A percentile compares a stretch with the other conserved stretches of the same genome.
These are phyloP conservation scores for Pleurotus eryngii DNA, from an alignment of 768 basidiomycete genomes.

Conservation along the genomic window DNA sequence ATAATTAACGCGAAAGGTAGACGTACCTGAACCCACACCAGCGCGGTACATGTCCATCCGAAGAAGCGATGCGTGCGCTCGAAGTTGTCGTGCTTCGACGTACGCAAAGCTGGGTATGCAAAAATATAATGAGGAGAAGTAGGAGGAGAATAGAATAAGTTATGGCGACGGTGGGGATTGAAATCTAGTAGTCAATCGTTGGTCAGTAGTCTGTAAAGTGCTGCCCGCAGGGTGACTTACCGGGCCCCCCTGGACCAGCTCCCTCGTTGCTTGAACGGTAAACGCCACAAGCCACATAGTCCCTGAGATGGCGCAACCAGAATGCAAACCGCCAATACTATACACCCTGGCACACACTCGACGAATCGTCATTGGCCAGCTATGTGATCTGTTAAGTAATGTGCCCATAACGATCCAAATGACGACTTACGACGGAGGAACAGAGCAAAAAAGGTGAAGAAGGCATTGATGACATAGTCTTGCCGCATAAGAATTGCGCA, in stretches of 20 bases:
- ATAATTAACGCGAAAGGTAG: background rate
- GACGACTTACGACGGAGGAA: constrained; percentile 42
- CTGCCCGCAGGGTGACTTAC: constrained; percentile 19
- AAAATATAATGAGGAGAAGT: constrained; percentile 34
- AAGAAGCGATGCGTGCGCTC: constrained; percentile 43
- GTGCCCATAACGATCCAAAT: background rate
- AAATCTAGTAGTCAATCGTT: background rate
- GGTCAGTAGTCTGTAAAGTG: background rate
- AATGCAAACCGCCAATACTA: constrained; percentile 58
- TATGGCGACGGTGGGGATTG: constrained; percentile 10
- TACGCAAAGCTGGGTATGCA: constrained; percentile 36
- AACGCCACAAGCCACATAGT: constrained; percentile 50
- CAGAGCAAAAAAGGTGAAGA: constrained; percentile 51
- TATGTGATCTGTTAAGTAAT: constrained; percentile 17
- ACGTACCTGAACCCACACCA: constrained; percentile 42
- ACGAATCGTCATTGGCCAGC: constrained; percentile 54
- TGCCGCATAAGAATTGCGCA: constrained; percentile 46
- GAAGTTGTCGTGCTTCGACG: constrained; percentile 36
- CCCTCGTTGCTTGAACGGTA: constrained; percentile 48
- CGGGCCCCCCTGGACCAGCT: constrained; percentile 34
- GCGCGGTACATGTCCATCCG: constrained; percentile 38
- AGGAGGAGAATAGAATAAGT: constrained; percentile 14
- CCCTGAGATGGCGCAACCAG: constrained; percentile 53
- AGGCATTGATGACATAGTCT: constrained; percentile 56
- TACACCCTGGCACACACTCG: constrained; percentile 53